Percentiles rank a stretch among this genome's conserved stretches.
These are phyloP conservation scores for Phytophthora niederhauseri DNA, from an alignment of 352 stramenopile genomes.

Conservation along the genomic window DNA sequence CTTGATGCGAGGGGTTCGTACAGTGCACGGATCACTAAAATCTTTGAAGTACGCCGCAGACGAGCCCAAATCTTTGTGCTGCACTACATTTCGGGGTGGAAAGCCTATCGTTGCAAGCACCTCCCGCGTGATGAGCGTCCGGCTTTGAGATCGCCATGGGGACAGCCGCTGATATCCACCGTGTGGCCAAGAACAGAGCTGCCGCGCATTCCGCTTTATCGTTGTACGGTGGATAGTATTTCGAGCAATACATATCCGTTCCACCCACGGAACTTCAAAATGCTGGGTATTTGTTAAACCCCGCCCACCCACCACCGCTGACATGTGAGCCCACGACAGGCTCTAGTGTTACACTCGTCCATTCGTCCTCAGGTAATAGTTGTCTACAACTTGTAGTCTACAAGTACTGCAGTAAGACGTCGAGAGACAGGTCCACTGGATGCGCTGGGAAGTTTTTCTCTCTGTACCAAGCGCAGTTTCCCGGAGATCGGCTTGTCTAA, in stretches of 20 bases:
- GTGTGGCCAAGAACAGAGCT: neutral
- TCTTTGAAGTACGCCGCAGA: constrained; percentile 16
- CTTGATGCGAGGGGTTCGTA: too few relatives aligned
- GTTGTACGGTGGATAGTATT: neutral
- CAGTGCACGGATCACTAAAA: neutral
- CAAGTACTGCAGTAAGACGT: too few relatives aligned
- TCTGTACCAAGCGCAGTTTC: neutral
- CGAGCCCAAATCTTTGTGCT: constrained; percentile 10
- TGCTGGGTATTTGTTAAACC: too few relatives aligned
- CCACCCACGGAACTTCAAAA: too few relatives aligned
- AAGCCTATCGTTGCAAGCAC: constrained; percentile 3
- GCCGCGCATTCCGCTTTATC: neutral
- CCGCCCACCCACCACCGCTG: too few relatives aligned
- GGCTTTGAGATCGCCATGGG: neutral
- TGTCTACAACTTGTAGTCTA: too few relatives aligned
- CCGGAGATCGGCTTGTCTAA: too few relatives aligned
- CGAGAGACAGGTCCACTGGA: neutral
- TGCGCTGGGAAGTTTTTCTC: neutral
- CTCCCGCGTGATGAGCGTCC: neutral
- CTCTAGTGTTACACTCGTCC: too few relatives aligned
- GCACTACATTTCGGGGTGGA: neutral
- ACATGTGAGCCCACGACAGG: too few relatives aligned
- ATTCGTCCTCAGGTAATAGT: too few relatives aligned
- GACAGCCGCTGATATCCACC: neutral
- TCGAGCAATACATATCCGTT: neutral